Evolutionary conservation across 1,284 basidiomycete genomes (phyloP).

Genomic region (Chalciporus piperatoides): DNA sequence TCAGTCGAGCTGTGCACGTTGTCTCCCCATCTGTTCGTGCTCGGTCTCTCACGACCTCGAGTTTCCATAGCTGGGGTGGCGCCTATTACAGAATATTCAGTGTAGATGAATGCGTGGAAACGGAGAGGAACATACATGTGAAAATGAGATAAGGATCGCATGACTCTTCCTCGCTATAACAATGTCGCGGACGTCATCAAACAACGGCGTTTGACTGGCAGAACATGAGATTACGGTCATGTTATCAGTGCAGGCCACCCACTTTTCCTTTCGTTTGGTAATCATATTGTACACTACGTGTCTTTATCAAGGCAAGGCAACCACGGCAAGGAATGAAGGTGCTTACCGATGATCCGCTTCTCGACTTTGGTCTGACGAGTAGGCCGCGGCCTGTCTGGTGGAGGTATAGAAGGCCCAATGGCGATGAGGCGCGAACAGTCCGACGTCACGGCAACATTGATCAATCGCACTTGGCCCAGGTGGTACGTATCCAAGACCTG

Average conservation of each 20-base stretch:
- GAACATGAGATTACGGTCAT: neutral
- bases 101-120: neutral
- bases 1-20: constrained; percentile 45
- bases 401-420: constrained; percentile 64
- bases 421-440: constrained; percentile 64
- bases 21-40: constrained; percentile 34
- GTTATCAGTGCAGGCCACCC: constrained; percentile 19
- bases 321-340: neutral
- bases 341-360: constrained; percentile 70
- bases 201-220: constrained; percentile 67
- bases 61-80: constrained; percentile 68
- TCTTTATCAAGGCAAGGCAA: neutral
- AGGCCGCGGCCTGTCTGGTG: constrained; percentile 61
- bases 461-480: constrained; percentile 63
- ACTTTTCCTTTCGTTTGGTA: constrained; percentile 65
- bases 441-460: constrained; percentile 70
- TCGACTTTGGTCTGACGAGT: constrained; percentile 66
- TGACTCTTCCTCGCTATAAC: constrained; percentile 57
- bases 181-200: constrained; percentile 74
- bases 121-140: constrained; percentile 46
- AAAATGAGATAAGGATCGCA: constrained; percentile 63
- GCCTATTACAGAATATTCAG: constrained; percentile 17
- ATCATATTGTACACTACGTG: constrained; percentile 67
- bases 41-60: constrained; percentile 55
- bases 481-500: constrained; percentile 57